phyloP scores from a whole-genome alignment of 108 stramenopile species.

The Schizochytrium sp. region DNA sequence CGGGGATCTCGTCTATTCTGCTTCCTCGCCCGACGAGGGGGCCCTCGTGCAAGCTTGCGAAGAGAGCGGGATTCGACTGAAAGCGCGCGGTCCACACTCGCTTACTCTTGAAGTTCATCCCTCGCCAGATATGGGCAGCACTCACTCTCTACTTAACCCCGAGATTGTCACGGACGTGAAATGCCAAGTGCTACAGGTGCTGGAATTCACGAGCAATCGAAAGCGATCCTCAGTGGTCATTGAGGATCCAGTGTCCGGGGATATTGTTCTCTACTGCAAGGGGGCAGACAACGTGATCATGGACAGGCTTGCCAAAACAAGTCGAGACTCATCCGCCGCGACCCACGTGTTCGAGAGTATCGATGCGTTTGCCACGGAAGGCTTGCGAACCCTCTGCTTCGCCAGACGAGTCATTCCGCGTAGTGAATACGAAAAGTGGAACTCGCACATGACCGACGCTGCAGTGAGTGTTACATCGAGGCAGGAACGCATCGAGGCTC shows the following conservation, averaged over 20 bases:
- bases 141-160: neutral
- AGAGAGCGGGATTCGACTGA: neutral
- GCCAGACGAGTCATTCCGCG: slow-evolving; percentile 67
- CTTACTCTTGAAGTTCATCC: neutral
- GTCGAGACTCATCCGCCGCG: neutral
- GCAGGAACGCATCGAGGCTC: slow-evolving; percentile 17
- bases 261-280: slow-evolving; percentile 33
- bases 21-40: slow-evolving; percentile 30
- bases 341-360: neutral
- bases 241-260: slow-evolving; percentile 14
- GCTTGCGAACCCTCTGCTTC: slow-evolving; percentile 86
- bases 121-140: neutral
- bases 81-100: neutral
- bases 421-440: slow-evolving; percentile 52
- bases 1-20: slow-evolving; percentile 32
- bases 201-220: slow-evolving; percentile 2
- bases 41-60: slow-evolving; percentile 15
- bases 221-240: slow-evolving; percentile 53
- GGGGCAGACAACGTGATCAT: slow-evolving; percentile 51
- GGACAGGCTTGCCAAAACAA: neutral
- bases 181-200: neutral
- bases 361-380: slow-evolving; percentile 69
- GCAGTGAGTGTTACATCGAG: neutral
- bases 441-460: slow-evolving; percentile 16
- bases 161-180: neutral